Conservation (phyloP, 306 rosid genomes). For the Trifolium subterraneum region DNA sequence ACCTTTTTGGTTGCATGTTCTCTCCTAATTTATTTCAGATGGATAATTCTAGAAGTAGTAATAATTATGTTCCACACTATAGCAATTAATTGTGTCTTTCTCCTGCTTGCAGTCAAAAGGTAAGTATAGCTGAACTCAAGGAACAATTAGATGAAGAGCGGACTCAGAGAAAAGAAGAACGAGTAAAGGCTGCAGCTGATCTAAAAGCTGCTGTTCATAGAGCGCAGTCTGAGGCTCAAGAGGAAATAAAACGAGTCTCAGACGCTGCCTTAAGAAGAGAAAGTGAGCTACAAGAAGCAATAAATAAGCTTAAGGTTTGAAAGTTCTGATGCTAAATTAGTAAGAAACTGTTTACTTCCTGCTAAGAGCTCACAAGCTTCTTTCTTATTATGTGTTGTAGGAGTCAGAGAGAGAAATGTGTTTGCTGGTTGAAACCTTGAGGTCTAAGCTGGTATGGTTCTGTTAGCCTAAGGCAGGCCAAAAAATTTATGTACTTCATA, state of each 20-base stretch:
- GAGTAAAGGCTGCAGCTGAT: conserved; percentile 86
- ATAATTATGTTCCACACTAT: conserved; percentile 16
- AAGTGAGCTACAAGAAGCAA: conserved; percentile 76
- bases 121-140: conserved; percentile 74
- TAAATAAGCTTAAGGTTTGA: conserved; percentile 81
- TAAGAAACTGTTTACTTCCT: conserved; percentile 22
- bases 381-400: conserved; percentile 53
- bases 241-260: conserved; percentile 69
- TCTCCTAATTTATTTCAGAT: conserved; percentile 16
- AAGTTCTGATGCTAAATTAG: conserved; percentile 31
- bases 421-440: conserved; percentile 73
- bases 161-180: conserved; percentile 79
- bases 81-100: conserved; percentile 34
- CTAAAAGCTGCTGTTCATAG: conserved; percentile 81
- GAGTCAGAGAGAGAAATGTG: conserved; percentile 82
- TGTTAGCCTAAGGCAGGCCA: conserved; percentile 23
- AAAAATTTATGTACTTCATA: conserved; percentile 5
- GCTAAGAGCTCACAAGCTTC: conserved; percentile 36
- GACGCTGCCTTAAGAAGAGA: conserved; percentile 73
- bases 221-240: conserved; percentile 84
- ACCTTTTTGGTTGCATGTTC: conserved; percentile 7
- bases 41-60: conserved; percentile 20
- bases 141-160: conserved; percentile 78
- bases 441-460: conserved; percentile 83
- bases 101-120: conserved; percentile 70